Base-by-base conservation (phyloP, 2,329 filamentous ascomycete species). In the Nothophaeocryptopus gaeumannii region DNA sequence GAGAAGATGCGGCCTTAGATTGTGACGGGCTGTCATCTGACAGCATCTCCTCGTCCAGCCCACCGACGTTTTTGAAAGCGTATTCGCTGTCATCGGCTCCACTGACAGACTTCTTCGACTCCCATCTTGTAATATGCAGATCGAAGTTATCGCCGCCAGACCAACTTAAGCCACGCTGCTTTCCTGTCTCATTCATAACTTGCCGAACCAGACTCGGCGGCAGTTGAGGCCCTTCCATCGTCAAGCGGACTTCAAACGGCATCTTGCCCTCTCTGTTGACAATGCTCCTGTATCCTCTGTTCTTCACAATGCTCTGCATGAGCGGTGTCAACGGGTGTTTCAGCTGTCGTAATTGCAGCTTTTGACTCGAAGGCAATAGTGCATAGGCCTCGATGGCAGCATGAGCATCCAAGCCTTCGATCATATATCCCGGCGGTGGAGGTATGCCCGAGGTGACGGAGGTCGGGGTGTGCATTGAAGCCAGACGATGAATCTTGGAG, bases 401-500 rank as follows among this genome's bases (percentile, higher is more conserved):
- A 43, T 72, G 59, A 3, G 74, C 56, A 58, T 80, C 76, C 50
- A 79, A 72, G 38, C 74, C 75, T 26, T 74, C 66, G 35, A 74
- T 67, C 41, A 71, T 60, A 50, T 72, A 67, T n/a, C 70, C 72
- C 9, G 67, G 68, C 2, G 72, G 72, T 3, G 70, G 66, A 2
- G 73, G 69, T 5, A 77, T 64, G 5, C 71, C 69, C n/a, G 70
- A 74, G 30, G 69, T 54, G 58, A 73, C 63, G 38, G 65, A 70
- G 43, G 54, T 69, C 1, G 74, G 72, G 15, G 72, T 71, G 54
- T 78, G 66, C 8, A 56, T 54, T 36, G 68, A 67, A 32, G 72
- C 70, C 4, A 82, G 65, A 11, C 64, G 63, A 65, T 81, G 78
- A 12, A 86, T 69, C 5, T 77, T 71, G 8, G 67, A 62, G 0